A percentile compares a stretch with the other conserved stretches of the same genome.
These are phyloP conservation scores for Chlorella sp. DNA, from an alignment of 139 green algal species.

Conservation along the genomic window DNA sequence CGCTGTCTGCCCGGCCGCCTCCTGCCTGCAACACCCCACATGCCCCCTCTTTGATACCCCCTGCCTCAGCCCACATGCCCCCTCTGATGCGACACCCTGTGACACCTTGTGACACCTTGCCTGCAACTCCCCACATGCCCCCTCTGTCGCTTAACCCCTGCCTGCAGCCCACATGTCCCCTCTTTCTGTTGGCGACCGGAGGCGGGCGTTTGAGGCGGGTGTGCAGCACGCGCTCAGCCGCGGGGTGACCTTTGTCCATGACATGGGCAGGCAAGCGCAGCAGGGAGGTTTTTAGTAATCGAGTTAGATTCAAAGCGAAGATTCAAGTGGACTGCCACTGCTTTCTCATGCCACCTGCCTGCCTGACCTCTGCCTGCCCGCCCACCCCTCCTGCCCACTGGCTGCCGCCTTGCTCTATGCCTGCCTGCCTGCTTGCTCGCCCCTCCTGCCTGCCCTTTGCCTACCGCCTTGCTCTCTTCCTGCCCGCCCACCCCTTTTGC, in stretches of 20 bases:
- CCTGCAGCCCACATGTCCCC: conserved; percentile 32
- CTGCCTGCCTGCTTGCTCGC: neutral
- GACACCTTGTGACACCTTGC: no score
- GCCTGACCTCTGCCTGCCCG: neutral
- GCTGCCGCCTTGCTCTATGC: neutral
- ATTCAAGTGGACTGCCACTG: no score
- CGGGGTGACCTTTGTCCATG: conserved; percentile 71
- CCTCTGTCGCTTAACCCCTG: neutral
- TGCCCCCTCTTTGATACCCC: conserved; percentile 19
- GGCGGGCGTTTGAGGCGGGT: neutral
- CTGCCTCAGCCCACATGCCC: conserved; percentile 31
- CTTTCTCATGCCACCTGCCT: neutral
- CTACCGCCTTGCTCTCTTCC: neutral
- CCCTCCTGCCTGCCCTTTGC: neutral
- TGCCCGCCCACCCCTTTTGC: no score
- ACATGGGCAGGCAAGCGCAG: conserved; percentile 58
- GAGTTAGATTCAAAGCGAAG: no score
- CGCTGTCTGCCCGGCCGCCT: neutral
- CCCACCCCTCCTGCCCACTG: no score
- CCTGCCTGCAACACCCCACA: conserved; percentile 1
- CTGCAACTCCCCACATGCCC: no score
- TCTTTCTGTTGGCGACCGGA: conserved; percentile 7
- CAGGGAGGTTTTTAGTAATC: neutral
- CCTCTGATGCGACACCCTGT: no score
- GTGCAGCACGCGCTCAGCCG: conserved; percentile 50